Evolutionary conservation across 2,329 filamentous ascomycete species (phyloP).

Genomic region (Aureobasidium sp.): DNA sequence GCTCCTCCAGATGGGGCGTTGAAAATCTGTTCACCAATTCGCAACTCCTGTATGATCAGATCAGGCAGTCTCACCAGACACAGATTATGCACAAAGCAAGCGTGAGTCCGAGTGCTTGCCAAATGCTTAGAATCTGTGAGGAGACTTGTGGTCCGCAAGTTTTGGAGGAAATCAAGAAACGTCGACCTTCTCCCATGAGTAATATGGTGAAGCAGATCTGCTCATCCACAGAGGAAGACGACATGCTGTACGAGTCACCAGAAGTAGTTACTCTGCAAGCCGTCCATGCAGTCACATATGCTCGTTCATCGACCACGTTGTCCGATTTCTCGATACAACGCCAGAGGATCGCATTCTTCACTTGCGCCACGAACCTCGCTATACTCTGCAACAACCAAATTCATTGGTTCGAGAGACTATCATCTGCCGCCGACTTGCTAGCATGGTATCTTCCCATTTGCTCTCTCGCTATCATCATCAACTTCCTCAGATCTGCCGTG

Average conservation of each 20-base stretch:
- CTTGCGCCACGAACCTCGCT: constrained; percentile 42
- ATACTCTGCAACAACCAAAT: constrained; percentile 39
- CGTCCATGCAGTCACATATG: constrained; percentile 39
- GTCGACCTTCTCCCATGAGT: constrained; percentile 42
- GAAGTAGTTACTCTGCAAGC: constrained; percentile 39
- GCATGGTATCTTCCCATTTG: constrained; percentile 28
- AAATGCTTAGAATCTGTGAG: constrained; percentile 42
- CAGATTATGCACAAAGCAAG: constrained; percentile 43
- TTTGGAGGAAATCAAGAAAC: constrained; percentile 40
- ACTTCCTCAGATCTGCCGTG: constrained; percentile 19
- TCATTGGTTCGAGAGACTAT: constrained; percentile 36
- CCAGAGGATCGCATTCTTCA: constrained; percentile 42
- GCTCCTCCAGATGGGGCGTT: constrained; percentile 31
- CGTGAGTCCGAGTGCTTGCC: constrained; percentile 42
- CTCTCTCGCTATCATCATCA: constrained; percentile 19
- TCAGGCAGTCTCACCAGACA: constrained; percentile 41
- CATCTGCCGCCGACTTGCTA: constrained; percentile 38
- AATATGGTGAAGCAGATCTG: constrained; percentile 42
- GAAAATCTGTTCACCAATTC: constrained; percentile 35
- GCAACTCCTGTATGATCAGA: background rate
- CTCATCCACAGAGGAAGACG: constrained; percentile 42
- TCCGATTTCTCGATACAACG: constrained; percentile 42
- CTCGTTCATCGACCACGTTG: constrained; percentile 21
- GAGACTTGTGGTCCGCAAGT: constrained; percentile 26
- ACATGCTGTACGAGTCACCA: constrained; percentile 32